Base-by-base conservation (phyloP, 768 basidiomycete species). In the Fistulinella prunicolor region DNA sequence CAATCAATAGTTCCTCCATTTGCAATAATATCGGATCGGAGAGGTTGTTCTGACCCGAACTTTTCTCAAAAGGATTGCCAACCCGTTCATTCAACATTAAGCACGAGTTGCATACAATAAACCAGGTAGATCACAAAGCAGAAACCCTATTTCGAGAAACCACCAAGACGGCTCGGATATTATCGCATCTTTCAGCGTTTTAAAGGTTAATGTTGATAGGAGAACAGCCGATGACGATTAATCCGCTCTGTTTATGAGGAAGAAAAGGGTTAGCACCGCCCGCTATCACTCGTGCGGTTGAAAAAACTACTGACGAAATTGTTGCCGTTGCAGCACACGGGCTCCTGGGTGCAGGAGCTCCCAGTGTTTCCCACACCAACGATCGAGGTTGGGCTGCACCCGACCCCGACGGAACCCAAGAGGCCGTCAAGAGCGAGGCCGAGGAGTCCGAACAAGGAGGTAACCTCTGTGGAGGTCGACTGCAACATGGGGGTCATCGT, bases 241-340 rank as follows among this genome's bases (percentile, higher is more conserved):
- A 2, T 0, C 52, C 59, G 12, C 26, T 34, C 59, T 55, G 7
- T 34, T 4, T 34, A 16, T 16, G 12, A 8, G 17, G 17, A 12
- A 28, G 12, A 12, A 28, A 28, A 12, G 7, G 17, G 5, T 43
- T 7, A 44, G 22, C 9, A 5, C 23, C 10, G 16, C 1, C 13
- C 13, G 4, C 1, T 6, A 16, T 21, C 4, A 14, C 20, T 38
- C 14, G 16, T 20, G 21, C 4, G 1, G 7, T 9, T 4, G 1
- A 24, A n/a, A 3, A 35, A 7, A 8, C 20, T 3, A 24, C 57
- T 53, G 13, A 61, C 60, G 8, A 38, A 53, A 3, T 12, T 20
- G 6, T 61, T 49, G 2, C 36, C 41, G 4, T 28, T 45, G 43
- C 60, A 61, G 20, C 60, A 61, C 24, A 62, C 54, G 0, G 60